Base-by-base conservation (phyloP, 345 rosid species). In the Corchorus olitorius region DNA sequence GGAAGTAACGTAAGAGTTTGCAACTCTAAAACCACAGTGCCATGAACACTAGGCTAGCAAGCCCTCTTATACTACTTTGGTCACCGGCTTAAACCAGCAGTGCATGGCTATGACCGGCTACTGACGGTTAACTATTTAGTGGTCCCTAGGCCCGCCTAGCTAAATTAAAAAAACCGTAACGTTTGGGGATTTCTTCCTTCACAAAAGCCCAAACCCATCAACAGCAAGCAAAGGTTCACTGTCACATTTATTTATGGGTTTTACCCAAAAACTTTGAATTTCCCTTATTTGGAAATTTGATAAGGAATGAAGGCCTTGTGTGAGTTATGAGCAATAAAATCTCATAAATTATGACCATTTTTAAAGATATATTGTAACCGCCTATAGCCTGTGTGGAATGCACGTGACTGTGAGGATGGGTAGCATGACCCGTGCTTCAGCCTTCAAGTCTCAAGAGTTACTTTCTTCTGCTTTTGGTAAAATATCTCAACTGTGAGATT, bases 1-100 rank as follows among this genome's bases (percentile, higher is more conserved):
- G 27, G 27, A 14, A 56, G 70, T 41, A 65, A 72, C 77, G 74
- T 65, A 66, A 1, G 39, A 14, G 48, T 15, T 5, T 63, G 70
- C 55, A 67, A 61, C 19, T 73, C 65, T 12, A 15, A 27, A 17
- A 22, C n/a, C 10, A 50, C 20, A 15, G 12, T 49, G 61, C 41
- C 53, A 72, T 76, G 74, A 65, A 49, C 12, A 55, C 1, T 49
- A 55, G 1, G 52, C 37, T 22, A 60, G 68, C 52, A 37, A 37
- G 17, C 5, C 16, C 19, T 83, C 43, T 41, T 77, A 62, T 74
- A 62, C 67, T 7, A 53, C 15, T 20, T 37, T 15, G 66, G 14
- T 65, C 13, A 74, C 86, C 58, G 78, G 81, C 56, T 64, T 43
- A 20, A 35, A 39, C 67, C 77, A 13, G 79, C 72, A 63, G 72